Conservation (phyloP, 2,329 filamentous ascomycete species). For the Trichoderma simmonsii region DNA sequence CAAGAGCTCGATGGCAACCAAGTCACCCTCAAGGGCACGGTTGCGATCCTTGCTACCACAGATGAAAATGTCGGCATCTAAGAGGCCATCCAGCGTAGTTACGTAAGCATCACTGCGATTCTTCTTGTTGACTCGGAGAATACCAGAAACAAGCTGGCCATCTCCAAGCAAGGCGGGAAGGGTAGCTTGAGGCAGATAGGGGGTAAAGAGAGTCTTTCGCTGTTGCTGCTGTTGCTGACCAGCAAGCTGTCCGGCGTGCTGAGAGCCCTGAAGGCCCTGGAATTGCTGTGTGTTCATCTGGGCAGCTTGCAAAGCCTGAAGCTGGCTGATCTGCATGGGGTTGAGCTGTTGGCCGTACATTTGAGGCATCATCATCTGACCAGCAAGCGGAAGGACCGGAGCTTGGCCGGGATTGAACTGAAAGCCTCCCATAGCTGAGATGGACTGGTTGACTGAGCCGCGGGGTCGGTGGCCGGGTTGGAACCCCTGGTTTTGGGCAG, state of each 20-base stretch:
- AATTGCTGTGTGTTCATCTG: conserved; percentile 76
- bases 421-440: conserved; percentile 80
- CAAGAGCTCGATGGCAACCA: conserved; percentile 91
- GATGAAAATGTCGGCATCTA: conserved; percentile 98
- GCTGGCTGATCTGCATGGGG: conserved; percentile 80
- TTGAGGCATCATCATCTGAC: conserved; percentile 81
- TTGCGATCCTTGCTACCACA: conserved; percentile 99
- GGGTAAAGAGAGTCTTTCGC: conserved; percentile 97
- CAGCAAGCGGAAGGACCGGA: conserved; percentile 81
- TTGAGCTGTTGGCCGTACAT: conserved; percentile 89
- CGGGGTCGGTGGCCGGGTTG: conserved; percentile 89
- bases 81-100: conserved; percentile 77
- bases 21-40: conserved; percentile 90
- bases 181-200: conserved; percentile 91
- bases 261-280: conserved; percentile 64
- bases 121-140: conserved; percentile 98
- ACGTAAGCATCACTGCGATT: conserved; percentile 98
- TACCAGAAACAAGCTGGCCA: conserved; percentile 91
- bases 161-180: conserved; percentile 86
- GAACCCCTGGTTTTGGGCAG: conserved; percentile 66
- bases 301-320: conserved; percentile 88
- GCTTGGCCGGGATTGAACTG: conserved; percentile 80
- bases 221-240: conserved; percentile 78
- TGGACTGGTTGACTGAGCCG: conserved; percentile 80
- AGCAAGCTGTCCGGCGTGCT: conserved; percentile 66